Base-by-base conservation (phyloP, 176 grass and related monocot genomes). In the Oryza glumipatula region DNA sequence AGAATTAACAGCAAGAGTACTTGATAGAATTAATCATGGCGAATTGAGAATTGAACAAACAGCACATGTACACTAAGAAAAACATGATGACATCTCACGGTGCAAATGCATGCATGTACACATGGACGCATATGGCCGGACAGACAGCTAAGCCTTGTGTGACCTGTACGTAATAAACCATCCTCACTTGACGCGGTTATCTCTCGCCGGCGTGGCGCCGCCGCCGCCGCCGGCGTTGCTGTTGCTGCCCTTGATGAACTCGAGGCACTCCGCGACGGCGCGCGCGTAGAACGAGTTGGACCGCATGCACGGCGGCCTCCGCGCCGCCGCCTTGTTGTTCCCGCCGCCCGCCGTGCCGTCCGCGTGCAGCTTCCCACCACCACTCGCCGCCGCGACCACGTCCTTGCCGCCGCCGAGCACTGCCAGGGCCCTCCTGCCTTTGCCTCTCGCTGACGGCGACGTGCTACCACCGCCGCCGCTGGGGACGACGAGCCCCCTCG, bases 241-340 rank as follows among this genome's bases (percentile, higher is more conserved):
- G 83, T 90, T 86, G 78, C 88, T 90, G 67, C 88, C 78, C 79
- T 90, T 90, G 67, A 90, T 90, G 83, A 90, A 90, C 73, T 90
- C 88, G 7, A 90, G 88, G 79, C 88, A 90, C 67, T 90, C 88
- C 9, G 88, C 88, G 14, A 90, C 88, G 78, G 88, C 88, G 45
- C 83, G 88, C 6, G 78, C 67, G 73, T 90, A 90, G 83, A 90
- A 90, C 4, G 88, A 90, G 60, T 90, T 90, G 46, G 88, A 90
- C 60, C 88, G 44, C 88, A 82, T 78, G 88, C 83, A 90, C 58
- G 88, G 83, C 10, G 88, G 73, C 58, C 58, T 65, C 45, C 73
- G 67, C 11, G 33, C 4, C 11, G 33, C 4, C 68, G 73, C 30
- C 64, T 84, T 39, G 32, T 63, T 35, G 32, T 69, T 35, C 71